Evolutionary conservation across 257 asterid genomes (phyloP).

Genomic region (Leptodermis oblonga): DNA sequence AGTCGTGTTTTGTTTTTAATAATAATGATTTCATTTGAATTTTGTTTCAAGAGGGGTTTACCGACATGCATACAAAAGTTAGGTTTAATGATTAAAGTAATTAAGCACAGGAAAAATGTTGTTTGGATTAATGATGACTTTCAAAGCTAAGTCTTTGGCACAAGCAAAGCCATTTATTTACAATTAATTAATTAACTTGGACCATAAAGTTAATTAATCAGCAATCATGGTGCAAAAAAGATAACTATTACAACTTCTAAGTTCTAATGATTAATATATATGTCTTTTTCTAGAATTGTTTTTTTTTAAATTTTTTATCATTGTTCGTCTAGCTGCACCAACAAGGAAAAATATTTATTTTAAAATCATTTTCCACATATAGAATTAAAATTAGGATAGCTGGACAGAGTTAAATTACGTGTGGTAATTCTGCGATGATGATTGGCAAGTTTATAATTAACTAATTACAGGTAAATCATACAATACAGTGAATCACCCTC

Average conservation of each 20-base stretch:
- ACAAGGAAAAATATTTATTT: neutral
- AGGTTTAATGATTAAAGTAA: slow-evolving; percentile 12
- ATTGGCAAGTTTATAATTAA: too few species aligned
- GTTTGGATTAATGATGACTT: neutral
- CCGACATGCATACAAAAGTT: slow-evolving; percentile 7
- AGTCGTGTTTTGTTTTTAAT: too few species aligned
- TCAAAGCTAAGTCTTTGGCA: slow-evolving; percentile 5
- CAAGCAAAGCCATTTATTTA: neutral
- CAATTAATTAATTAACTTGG: slow-evolving; percentile 7
- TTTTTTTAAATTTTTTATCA: too few species aligned
- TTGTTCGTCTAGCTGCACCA: neutral
- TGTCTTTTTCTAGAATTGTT: neutral
- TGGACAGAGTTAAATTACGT: too few species aligned
- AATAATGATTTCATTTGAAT: too few species aligned
- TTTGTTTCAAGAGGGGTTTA: slow-evolving; percentile 3
- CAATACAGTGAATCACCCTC: too few species aligned
- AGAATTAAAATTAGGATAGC: too few species aligned
- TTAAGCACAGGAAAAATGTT: slow-evolving; percentile 10
- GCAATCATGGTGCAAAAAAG: neutral
- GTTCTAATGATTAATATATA: neutral
- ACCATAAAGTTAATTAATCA: neutral
- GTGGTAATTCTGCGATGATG: too few species aligned
- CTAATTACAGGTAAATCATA: too few species aligned
- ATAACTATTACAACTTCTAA: neutral
- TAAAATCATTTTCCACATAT: neutral